Conservation (phyloP, 192 early-diverging fungal species). For the Dissophora ornata region DNA sequence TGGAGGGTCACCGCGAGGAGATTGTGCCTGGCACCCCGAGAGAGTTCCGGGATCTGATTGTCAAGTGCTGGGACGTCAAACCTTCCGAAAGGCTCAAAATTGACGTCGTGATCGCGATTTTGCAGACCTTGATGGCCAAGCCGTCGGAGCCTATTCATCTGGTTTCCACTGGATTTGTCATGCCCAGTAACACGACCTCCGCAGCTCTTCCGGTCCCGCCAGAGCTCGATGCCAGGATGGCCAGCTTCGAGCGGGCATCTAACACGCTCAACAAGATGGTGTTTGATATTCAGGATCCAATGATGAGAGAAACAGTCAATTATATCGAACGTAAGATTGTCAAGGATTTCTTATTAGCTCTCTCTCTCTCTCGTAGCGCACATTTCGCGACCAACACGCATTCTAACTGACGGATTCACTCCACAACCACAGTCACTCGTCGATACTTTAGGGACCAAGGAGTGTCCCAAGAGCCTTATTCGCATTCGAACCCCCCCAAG, state of each 20-base stretch:
- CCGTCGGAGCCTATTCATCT: constrained; percentile 34
- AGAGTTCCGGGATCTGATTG: constrained; percentile 50
- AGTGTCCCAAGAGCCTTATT: constrained; percentile 9
- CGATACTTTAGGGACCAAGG: constrained; percentile 21
- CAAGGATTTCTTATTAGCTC: too few relatives aligned
- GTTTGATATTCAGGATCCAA: constrained; percentile 46
- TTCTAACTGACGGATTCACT: too few relatives aligned
- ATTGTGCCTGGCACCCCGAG: constrained; percentile 46
- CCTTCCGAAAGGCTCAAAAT: constrained; percentile 47
- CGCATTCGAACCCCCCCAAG: constrained; percentile 32
- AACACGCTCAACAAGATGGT: constrained; percentile 44
- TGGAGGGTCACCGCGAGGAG: constrained; percentile 35
- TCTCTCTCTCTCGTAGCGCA: not conserved
- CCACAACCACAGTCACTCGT: constrained; percentile 12
- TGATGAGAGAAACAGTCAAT: constrained; percentile 33
- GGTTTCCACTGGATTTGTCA: constrained; percentile 27
- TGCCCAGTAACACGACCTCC: constrained; percentile 28
- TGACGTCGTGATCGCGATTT: constrained; percentile 52
- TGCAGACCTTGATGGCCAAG: constrained; percentile 43
- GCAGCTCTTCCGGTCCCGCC: constrained; percentile 44
- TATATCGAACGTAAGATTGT: constrained; percentile 43
- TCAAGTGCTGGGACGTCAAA: constrained; percentile 53
- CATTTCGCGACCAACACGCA: too few relatives aligned
- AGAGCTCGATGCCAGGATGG: constrained; percentile 36
- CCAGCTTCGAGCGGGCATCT: constrained; percentile 34